Conservation (phyloP, 176 grass and related monocot species). For the Triticum urartu region DNA sequence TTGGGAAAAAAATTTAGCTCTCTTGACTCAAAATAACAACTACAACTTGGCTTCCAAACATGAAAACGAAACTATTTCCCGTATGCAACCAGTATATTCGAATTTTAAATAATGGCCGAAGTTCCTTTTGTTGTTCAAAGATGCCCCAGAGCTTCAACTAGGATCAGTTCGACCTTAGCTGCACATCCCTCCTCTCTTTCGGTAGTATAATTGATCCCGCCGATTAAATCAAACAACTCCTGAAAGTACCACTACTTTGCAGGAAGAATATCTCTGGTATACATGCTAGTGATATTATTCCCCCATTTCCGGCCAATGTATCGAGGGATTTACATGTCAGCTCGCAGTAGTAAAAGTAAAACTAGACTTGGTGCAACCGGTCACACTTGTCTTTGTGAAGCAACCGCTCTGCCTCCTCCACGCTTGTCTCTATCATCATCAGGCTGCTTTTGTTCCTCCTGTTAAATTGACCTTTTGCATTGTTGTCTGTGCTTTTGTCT, state of each 20-base stretch:
- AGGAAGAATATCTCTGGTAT: neutral
- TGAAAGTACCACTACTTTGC: neutral
- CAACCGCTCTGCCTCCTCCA: neutral
- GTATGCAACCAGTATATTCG: neutral
- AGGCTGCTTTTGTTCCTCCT: neutral
- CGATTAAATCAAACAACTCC: neutral
- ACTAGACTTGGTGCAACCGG: neutral
- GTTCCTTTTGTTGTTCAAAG: slow-evolving; percentile 45
- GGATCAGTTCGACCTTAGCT: slow-evolving; percentile 41
- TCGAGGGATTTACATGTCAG: neutral
- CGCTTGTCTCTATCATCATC: neutral
- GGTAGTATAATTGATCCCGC: slow-evolving; percentile 12
- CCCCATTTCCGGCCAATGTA: neutral
- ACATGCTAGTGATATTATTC: neutral
- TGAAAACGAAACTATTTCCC: neutral
- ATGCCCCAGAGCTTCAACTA: neutral
- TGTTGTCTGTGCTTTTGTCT: neutral
- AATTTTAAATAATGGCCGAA: slow-evolving; percentile 10
- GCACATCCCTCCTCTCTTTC: neutral
- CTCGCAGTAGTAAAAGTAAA: neutral
- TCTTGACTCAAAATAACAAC: neutral
- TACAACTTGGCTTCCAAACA: neutral
- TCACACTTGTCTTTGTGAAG: neutral
- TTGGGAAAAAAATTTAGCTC: neutral
- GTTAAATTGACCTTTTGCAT: neutral